Percentiles rank a stretch among this genome's conserved stretches.
Conservation (phyloP, 306 rosid species). For the Vachellia pachyceras region DNA sequence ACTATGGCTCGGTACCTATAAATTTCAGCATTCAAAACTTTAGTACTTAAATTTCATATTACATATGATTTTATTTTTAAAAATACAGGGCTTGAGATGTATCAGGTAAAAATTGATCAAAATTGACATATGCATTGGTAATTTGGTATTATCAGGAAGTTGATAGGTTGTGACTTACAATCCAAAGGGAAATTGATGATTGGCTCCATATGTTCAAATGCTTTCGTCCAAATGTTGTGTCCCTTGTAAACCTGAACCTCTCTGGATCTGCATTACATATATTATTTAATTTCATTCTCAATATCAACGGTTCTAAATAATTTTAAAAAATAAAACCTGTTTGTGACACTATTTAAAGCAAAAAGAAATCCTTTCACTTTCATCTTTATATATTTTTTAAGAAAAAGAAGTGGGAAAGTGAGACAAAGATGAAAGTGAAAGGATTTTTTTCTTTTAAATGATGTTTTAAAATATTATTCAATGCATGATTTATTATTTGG, state of each 20-base stretch:
- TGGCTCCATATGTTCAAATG: conserved; percentile 72
- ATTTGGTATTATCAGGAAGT: no score
- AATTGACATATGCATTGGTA: no score
- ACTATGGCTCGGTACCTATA: no score
- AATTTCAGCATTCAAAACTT: no score
- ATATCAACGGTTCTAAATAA: not conserved
- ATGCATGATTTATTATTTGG: not conserved
- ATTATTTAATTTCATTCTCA: not conserved
- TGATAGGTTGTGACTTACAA: conserved; percentile 47
- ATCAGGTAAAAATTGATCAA: no score
- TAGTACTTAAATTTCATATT: no score
- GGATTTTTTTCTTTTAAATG: no score
- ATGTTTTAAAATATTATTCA: no score
- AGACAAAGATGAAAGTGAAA: not conserved
- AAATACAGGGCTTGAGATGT: no score
- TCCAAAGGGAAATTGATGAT: conserved; percentile 64
- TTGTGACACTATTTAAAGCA: not conserved
- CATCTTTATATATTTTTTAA: not conserved
- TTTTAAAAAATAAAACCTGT: not conserved
- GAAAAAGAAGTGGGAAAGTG: not conserved
- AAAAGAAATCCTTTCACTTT: not conserved
- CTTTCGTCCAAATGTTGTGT: conserved; percentile 83
- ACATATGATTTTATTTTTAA: no score
- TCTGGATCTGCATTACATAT: conserved; percentile 68
- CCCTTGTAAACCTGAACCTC: conserved; percentile 86